phyloP scores from a whole-genome alignment of 306 rosid species.

The Sphenostylis stenocarpa region DNA sequence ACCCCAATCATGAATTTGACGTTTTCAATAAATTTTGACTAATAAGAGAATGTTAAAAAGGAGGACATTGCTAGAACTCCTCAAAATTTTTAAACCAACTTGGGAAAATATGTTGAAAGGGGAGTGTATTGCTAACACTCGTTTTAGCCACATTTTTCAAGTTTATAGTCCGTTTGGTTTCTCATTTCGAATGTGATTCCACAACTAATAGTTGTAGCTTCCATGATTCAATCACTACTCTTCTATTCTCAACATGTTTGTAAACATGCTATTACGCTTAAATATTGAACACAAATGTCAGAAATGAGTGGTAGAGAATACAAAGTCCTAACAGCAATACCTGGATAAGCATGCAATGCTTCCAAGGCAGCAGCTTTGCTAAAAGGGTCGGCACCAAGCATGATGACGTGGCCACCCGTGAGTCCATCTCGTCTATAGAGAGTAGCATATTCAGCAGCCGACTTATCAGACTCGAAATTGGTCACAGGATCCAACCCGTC shows the following conservation, averaged over 20 bases:
- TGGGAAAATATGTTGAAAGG: background rate
- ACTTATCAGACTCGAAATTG: slow-evolving; percentile 85
- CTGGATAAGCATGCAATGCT: slow-evolving; percentile 85
- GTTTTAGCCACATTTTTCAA: background rate
- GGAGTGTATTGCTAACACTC: background rate
- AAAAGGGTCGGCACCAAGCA: slow-evolving; percentile 93
- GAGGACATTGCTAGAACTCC: background rate
- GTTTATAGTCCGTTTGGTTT: background rate
- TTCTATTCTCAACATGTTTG: no score
- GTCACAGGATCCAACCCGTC: slow-evolving; percentile 64
- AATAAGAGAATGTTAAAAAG: no score
- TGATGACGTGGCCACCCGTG: slow-evolving; percentile 85
- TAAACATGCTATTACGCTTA: no score
- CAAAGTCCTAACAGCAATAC: slow-evolving; percentile 35
- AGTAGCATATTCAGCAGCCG: slow-evolving; percentile 77
- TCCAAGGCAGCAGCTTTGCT: slow-evolving; percentile 76
- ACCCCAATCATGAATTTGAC: background rate
- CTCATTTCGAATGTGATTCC: background rate
- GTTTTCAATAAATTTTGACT: no score
- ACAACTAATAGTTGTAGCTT: background rate
- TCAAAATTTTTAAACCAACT: background rate
- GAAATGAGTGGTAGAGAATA: background rate
- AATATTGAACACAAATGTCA: background rate
- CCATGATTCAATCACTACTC: no score
- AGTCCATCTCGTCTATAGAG: slow-evolving; percentile 79